Evolutionary conservation across 2,329 filamentous ascomycete genomes (phyloP).

Genomic region (Verticillium nubilum): DNA sequence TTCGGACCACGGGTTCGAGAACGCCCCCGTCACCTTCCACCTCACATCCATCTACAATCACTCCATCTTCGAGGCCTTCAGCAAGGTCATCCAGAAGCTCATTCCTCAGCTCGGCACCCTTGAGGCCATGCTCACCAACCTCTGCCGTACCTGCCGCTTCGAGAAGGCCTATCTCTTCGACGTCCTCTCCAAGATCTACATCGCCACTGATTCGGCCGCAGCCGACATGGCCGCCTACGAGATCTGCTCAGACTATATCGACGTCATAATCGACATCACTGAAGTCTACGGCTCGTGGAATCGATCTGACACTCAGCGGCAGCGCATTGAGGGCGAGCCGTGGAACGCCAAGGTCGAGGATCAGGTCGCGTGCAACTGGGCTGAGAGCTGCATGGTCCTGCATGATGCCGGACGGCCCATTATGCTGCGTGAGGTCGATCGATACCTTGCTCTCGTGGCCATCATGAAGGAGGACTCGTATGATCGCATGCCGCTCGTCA

Average conservation of each 20-base stretch:
- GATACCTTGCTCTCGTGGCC: slow-evolving; percentile 74
- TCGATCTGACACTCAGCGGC: slow-evolving; percentile 48
- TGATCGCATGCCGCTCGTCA: slow-evolving; percentile 77
- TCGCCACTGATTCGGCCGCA: slow-evolving; percentile 88
- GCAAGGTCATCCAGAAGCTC: slow-evolving; percentile 96
- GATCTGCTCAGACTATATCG: slow-evolving; percentile 97
- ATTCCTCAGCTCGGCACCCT: slow-evolving; percentile 90
- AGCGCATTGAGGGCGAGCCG: slow-evolving; percentile 51
- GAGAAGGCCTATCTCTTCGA: slow-evolving; percentile 99
- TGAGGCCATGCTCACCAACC: slow-evolving; percentile 87
- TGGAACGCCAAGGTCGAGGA: slow-evolving; percentile 59
- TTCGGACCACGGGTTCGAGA: slow-evolving; percentile 87
- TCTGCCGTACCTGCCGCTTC: slow-evolving; percentile 89
- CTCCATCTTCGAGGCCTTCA: slow-evolving; percentile 96
- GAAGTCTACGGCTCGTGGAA: slow-evolving; percentile 84
- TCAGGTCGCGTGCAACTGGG: slow-evolving; percentile 59
- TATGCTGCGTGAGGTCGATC: slow-evolving; percentile 64
- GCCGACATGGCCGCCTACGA: slow-evolving; percentile 96
- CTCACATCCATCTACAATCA: slow-evolving; percentile 98
- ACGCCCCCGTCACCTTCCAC: slow-evolving; percentile 90
- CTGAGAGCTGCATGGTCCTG: slow-evolving; percentile 63
- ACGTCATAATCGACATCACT: slow-evolving; percentile 94
- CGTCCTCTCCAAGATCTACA: slow-evolving; percentile 96
- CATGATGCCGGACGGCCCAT: slow-evolving; percentile 60
- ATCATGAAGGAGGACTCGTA: slow-evolving; percentile 83